phyloP scores from a whole-genome alignment of 306 rosid species.

The Datisca glomerata region DNA sequence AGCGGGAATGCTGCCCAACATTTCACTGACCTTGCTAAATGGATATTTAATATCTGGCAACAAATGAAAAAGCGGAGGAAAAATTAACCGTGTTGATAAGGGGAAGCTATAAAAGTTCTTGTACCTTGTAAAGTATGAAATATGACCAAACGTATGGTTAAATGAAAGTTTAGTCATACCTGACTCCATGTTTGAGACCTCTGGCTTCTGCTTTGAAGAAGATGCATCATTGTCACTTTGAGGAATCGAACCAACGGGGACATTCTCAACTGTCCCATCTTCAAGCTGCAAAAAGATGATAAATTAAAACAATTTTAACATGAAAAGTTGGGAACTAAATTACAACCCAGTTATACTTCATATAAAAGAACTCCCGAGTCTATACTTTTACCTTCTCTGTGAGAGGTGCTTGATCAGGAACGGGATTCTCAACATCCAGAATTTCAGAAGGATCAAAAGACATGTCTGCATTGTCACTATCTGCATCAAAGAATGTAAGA shows the following conservation, averaged over 20 bases:
- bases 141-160: not conserved
- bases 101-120: not conserved
- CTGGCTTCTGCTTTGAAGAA: conserved; percentile 24
- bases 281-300: conserved; percentile 30
- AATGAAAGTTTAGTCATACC: conserved; percentile 27
- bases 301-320: conserved; percentile 1
- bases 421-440: conserved; percentile 18
- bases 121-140: not conserved
- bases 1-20: conserved; percentile 64
- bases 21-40: conserved; percentile 38
- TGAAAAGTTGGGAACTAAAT: no score
- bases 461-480: conserved; percentile 34
- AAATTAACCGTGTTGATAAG: conserved; percentile 1
- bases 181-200: conserved; percentile 20
- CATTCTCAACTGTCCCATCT: conserved; percentile 25
- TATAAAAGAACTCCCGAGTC: no score
- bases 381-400: conserved; percentile 38
- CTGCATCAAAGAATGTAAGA: conserved; percentile 40
- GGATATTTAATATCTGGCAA: conserved; percentile 36
- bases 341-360: no score
- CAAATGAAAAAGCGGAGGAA: not conserved
- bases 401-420: conserved; percentile 18
- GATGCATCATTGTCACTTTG: conserved; percentile 27
- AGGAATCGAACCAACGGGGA: conserved; percentile 20
- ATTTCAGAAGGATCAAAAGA: conserved; percentile 38